Conservation (phyloP, 176 grass and related monocot species). For the Aegilops tauschii region DNA sequence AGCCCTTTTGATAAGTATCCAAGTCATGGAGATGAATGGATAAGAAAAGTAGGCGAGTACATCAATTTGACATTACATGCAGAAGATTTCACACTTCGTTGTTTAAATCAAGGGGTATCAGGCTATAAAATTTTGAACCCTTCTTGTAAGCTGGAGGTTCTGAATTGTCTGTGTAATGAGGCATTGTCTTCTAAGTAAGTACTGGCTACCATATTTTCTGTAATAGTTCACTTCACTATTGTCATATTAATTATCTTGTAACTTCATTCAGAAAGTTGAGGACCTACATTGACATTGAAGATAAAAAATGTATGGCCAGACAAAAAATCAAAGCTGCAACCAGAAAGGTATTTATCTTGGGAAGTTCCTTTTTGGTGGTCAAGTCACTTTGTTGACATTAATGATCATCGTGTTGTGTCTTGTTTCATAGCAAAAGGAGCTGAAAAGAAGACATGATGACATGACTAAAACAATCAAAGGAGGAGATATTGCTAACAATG, state of each 20-base stretch:
- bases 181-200: slow-evolving; percentile 71
- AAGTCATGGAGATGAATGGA: slow-evolving; percentile 56
- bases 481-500: slow-evolving; percentile 25
- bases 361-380: neutral
- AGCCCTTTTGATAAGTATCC: slow-evolving; percentile 43
- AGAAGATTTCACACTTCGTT: slow-evolving; percentile 38
- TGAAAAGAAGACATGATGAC: slow-evolving; percentile 55
- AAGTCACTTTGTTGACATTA: neutral
- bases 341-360: slow-evolving; percentile 51
- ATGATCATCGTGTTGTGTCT: slow-evolving; percentile 4
- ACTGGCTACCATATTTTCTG: slow-evolving; percentile 1
- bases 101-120: slow-evolving; percentile 25
- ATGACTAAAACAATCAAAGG: slow-evolving; percentile 20
- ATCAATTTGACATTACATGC: slow-evolving; percentile 27
- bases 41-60: slow-evolving; percentile 40
- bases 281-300: slow-evolving; percentile 22
- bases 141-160: slow-evolving; percentile 55
- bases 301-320: slow-evolving; percentile 26
- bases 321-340: slow-evolving; percentile 51
- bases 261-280: slow-evolving; percentile 35
- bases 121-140: slow-evolving; percentile 63
- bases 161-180: slow-evolving; percentile 83
- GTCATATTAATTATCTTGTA: slow-evolving; percentile 21
- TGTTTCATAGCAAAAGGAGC: slow-evolving; percentile 55
- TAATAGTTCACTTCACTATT: neutral